A percentile compares a stretch with the other conserved stretches of the same genome.
These are phyloP conservation scores for Aspergillus asperescens DNA, from an alignment of 495 filamentous ascomycete species.

Conservation along the genomic window DNA sequence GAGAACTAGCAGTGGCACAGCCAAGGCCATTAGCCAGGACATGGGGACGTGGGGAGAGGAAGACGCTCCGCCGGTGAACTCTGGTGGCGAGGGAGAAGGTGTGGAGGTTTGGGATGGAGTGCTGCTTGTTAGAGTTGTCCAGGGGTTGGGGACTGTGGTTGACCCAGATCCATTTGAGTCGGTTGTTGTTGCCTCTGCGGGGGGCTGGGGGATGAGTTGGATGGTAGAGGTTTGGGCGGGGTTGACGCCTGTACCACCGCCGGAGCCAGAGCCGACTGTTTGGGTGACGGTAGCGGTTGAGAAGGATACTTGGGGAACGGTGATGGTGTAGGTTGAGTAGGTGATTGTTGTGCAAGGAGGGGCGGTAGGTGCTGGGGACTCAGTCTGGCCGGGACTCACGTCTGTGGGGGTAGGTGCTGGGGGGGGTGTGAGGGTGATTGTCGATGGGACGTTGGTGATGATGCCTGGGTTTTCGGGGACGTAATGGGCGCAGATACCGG, in stretches of 20 bases:
- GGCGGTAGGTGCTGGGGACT: constrained; percentile 20
- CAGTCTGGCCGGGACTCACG: constrained; percentile 46
- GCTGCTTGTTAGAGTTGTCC: constrained; percentile 4
- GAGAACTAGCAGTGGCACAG: constrained; percentile 3
- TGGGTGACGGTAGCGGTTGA: constrained; percentile 54
- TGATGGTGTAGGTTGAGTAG: constrained; percentile 56
- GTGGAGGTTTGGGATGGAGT: neutral
- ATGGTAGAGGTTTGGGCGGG: constrained; percentile 20
- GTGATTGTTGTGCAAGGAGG: constrained; percentile 59
- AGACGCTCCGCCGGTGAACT: constrained; percentile 11
- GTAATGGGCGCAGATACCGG: constrained; percentile 81
- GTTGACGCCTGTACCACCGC: constrained; percentile 13
- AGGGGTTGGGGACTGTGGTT: constrained; percentile 10
- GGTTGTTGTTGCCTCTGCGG: neutral
- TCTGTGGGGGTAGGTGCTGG: constrained; percentile 31
- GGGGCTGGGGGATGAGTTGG: constrained; percentile 19
- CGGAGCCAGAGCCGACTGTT: constrained; percentile 3
- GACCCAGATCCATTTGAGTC: neutral
- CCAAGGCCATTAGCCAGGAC: constrained; percentile 8
- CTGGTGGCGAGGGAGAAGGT: neutral
- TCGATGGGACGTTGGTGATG: constrained; percentile 62
- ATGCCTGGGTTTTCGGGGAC: constrained; percentile 77
- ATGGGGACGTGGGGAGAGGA: neutral
- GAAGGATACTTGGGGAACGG: constrained; percentile 72
- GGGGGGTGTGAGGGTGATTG: constrained; percentile 46